Evolutionary conservation across 176 grass and related monocot genomes (phyloP).

Genomic region (Oryza meridionalis): DNA sequence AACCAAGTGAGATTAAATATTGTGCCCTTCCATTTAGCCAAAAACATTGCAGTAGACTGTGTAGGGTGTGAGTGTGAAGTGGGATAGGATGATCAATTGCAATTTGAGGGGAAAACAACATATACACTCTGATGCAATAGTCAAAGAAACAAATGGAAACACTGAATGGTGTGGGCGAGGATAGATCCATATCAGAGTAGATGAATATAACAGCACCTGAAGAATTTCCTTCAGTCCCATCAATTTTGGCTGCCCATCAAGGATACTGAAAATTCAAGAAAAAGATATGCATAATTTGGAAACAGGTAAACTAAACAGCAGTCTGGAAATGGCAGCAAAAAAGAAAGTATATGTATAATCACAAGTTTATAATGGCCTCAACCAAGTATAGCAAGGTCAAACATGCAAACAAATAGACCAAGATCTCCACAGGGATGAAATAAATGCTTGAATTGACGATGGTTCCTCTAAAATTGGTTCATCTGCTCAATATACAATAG

Average conservation of each 20-base stretch:
- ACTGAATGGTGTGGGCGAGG: neutral
- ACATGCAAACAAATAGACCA: neutral
- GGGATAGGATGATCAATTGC: neutral
- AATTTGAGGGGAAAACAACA: slow-evolving; percentile 20
- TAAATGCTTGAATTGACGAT: neutral
- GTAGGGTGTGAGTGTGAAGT: neutral
- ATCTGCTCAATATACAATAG: neutral
- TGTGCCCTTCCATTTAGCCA: neutral
- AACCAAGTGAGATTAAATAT: slow-evolving; percentile 5
- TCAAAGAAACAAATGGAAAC: neutral
- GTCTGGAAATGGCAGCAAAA: slow-evolving; percentile 5
- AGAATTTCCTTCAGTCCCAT: slow-evolving; percentile 98
- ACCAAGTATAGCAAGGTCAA: neutral
- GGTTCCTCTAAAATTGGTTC: neutral
- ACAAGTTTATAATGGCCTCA: neutral
- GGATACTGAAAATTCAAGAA: slow-evolving; percentile 72
- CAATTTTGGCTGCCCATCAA: slow-evolving; percentile 87
- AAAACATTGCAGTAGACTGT: neutral
- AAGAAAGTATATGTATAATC: neutral
- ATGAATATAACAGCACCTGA: slow-evolving; percentile 58
- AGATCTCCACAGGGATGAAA: neutral
- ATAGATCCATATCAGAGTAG: neutral
- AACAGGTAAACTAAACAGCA: neutral
- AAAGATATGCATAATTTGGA: slow-evolving; percentile 46
- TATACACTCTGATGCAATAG: slow-evolving; percentile 5